A percentile compares a stretch with the other conserved stretches of the same genome.
Evolutionary conservation across 1,139 yeast genomes (phyloP).

Genomic region (Diutina pseudorugosa): DNA sequence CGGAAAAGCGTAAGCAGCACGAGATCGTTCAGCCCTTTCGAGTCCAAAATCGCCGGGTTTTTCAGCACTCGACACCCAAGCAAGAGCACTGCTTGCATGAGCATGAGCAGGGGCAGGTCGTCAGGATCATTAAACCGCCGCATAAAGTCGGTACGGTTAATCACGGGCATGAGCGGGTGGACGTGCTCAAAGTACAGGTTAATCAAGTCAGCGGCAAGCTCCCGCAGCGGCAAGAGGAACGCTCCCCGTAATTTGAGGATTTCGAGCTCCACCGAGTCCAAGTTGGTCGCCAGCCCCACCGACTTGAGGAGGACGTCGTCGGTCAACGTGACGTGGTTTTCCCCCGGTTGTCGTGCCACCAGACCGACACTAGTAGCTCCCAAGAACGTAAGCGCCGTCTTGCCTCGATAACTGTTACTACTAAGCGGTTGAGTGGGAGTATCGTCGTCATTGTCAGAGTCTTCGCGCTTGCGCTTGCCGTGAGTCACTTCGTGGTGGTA

Average conservation of each 20-base stretch:
- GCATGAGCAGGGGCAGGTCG: slow-evolving; percentile 56
- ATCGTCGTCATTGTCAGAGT: background rate
- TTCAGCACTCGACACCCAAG: slow-evolving; percentile 57
- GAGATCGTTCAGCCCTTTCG: slow-evolving; percentile 41
- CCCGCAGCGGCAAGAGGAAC: slow-evolving; percentile 52
- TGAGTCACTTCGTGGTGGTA: slow-evolving; percentile 21
- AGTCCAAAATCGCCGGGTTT: slow-evolving; percentile 45
- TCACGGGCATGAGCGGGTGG: slow-evolving; percentile 63
- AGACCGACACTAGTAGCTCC: background rate
- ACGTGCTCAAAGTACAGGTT: slow-evolving; percentile 53
- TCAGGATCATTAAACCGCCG: slow-evolving; percentile 40
- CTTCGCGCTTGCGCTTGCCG: slow-evolving; percentile 24
- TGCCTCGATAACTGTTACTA: background rate
- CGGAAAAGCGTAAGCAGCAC: slow-evolving; percentile 60
- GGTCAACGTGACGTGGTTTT: slow-evolving; percentile 30
- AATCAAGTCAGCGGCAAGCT: slow-evolving; percentile 49
- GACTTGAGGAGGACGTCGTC: slow-evolving; percentile 27
- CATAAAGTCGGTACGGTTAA: slow-evolving; percentile 55
- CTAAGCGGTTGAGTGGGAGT: background rate
- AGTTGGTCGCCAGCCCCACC: slow-evolving; percentile 15
- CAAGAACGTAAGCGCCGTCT: background rate
- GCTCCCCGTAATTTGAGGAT: slow-evolving; percentile 62
- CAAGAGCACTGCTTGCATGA: slow-evolving; percentile 56
- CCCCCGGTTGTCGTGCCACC: slow-evolving; percentile 30
- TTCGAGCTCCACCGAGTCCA: slow-evolving; percentile 60